Evolutionary conservation across 805 yeast genomes (phyloP).

Genomic region (Candida railenensis): DNA sequence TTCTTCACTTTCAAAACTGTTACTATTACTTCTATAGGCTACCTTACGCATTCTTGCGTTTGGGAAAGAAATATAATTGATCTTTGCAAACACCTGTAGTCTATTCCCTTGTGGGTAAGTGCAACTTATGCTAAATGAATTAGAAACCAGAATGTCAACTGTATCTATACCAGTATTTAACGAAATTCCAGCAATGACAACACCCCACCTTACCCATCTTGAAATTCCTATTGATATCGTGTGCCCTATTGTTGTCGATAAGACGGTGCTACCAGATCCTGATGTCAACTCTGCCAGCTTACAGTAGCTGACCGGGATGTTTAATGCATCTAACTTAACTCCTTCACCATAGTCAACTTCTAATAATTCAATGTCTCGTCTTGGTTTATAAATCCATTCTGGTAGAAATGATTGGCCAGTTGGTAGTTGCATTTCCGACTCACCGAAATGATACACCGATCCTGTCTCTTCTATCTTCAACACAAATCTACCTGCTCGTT

Average conservation of each 20-base stretch:
- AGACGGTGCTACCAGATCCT: conserved; percentile 16
- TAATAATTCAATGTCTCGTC: conserved; percentile 13
- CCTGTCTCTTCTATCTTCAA: conserved; percentile 9
- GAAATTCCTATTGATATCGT: conserved; percentile 6
- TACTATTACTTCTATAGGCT: conserved; percentile 3
- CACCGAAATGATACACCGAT: conserved; percentile 9
- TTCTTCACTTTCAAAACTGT: conserved; percentile 8
- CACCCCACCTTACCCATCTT: conserved; percentile 4
- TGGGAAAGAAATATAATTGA: conserved; percentile 13
- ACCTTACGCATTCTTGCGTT: conserved; percentile 13
- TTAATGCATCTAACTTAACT: not conserved
- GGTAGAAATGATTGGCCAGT: not conserved
- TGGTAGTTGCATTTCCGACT: conserved; percentile 1
- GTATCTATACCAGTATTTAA: conserved; percentile 10
- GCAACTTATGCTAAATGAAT: conserved; percentile 17
- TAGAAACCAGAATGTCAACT: conserved; percentile 9
- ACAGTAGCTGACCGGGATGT: conserved; percentile 18
- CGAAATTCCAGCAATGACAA: conserved; percentile 8
- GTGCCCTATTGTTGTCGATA: conserved; percentile 11
- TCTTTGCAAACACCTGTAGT: conserved; percentile 18
- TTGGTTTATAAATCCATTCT: not conserved
- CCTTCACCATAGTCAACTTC: conserved; percentile 19
- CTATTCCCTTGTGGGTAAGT: conserved; percentile 14
- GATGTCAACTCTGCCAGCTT: conserved; percentile 14
- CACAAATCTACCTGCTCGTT: conserved; percentile 6